Base-by-base conservation (phyloP, 2,329 filamentous ascomycete species). In the Lasiodiplodia gonubiensis region DNA sequence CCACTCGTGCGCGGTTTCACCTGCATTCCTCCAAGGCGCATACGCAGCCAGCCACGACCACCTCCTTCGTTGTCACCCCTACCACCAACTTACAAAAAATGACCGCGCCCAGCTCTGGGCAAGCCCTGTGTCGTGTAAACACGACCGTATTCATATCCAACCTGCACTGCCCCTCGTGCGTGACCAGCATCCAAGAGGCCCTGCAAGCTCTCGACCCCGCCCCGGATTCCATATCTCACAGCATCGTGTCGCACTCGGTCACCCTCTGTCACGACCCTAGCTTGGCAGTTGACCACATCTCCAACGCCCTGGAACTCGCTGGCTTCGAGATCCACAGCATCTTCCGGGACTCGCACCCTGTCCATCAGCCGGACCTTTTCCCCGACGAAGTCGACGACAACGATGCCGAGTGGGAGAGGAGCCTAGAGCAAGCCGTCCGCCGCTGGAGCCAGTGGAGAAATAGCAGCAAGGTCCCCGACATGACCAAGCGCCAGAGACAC, bases 141-240 rank as follows among this genome's bases (percentile, higher is more conserved):
- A 89, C 87, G 2, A 89, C 86, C 39, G 88, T 90, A 74, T 83
- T 92, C 69, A 82, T 93, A 71, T 86, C 85, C 69, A 93, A 93
- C 77, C 83, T 93, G n/a, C 91, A 93, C 79, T 93, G 91, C 80
- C 88, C 90, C 16, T 91, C 90, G 69, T 93, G 91, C 76, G 87
- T 92, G 60, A 85, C 86, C 42, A 83, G 85, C 71, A 92, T 93
- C 74, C 84, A 88, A 73, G 80, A 85, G 65, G 83, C 85, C 68
- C 79, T 93, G 68, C 81, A 72, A 42, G 71, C 72, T 7, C 77
- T 86, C 76, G 68, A 83, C 74, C 79, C 85, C 75, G 74, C 80
- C 82, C 80, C 82, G 74, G 70, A 75, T 66, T 88, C 86, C 80
- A 85, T 92, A 35, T 90, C 89, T 70, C 86, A 89, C 68, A 92